Base-by-base conservation (phyloP, 1,139 yeast genomes). In the Magnusiomyces sp. region DNA sequence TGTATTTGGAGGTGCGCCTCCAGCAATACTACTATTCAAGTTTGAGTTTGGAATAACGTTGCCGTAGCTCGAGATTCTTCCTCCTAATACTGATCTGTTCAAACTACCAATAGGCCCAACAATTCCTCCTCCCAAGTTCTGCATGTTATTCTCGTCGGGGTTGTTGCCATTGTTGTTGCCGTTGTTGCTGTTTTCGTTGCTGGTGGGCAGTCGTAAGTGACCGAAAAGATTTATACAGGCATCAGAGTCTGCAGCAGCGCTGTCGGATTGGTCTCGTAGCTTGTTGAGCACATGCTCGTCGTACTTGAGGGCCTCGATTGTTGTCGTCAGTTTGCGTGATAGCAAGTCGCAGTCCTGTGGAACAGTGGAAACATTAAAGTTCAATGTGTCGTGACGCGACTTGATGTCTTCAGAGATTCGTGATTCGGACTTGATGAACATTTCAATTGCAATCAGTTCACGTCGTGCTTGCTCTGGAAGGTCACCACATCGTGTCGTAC, bases 401-500 rank as follows among this genome's bases (percentile, higher is more conserved):
- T 81, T 80, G 53, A 92, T 71, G 46, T 85, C 85, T 43, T 88
- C 92, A 5, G 95, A 83, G 49, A 86, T 83, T 52, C 83, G 77
- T 51, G 84, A 86, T 68, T 92, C 97, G 39, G 81, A 78, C 57
- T 82, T 85, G 55, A 92, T 88, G 63, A 88, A 90, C 50, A 79
- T 78, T 65, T 92, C 95, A 52, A 90, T 72, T 55, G 81, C 83
- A 62, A 88, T 95, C 41, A 92, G 73, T 63, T 88, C 87, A 59
- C 79, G 82, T 59, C 89, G 89, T 40, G 79, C 73, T 11, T 77
- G 78, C 41, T 75, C 80, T 0, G 97, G 95, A 45, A 92, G 73
- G 57, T 90, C 97, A 11, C 85, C 81, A 2, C 90, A 92, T 49
- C 95, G 75, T 0, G 97, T 87, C 76, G 90, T 79, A 5, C 95